Evolutionary conservation across 352 stramenopile genomes (phyloP).

Genomic region (Blastocystis sp.): DNA sequence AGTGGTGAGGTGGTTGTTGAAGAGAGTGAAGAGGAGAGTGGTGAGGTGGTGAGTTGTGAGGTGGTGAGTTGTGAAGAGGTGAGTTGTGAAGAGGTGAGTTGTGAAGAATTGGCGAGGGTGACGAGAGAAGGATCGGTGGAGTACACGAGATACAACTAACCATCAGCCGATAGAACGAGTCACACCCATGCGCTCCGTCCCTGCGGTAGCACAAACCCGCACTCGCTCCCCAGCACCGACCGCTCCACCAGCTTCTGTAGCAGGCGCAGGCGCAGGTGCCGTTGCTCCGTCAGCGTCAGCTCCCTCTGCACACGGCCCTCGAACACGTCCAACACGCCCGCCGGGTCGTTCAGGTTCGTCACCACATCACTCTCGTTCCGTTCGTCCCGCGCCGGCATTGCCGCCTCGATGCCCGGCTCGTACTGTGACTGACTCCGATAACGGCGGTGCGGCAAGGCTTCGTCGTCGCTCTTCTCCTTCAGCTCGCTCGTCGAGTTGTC

Average conservation of each 20-base stretch:
- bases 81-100: too few species aligned
- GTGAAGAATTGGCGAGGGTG: too few species aligned
- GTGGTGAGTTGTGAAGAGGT: too few species aligned
- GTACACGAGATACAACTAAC: not conserved
- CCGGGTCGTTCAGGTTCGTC: not conserved
- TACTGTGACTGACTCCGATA: not conserved
- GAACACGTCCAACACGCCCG: not conserved
- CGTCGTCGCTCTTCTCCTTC: not conserved
- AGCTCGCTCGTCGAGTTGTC: not conserved
- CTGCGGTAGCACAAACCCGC: not conserved
- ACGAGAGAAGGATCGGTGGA: not conserved
- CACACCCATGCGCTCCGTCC: not conserved
- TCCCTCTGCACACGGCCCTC: not conserved
- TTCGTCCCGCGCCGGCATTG: not conserved
- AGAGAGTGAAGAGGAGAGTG: too few species aligned
- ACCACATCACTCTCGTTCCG: not conserved
- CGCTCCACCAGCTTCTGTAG: not conserved
- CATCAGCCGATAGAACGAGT: not conserved
- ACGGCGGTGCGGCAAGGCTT: not conserved
- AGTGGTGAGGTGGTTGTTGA: too few species aligned
- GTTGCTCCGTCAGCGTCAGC: not conserved
- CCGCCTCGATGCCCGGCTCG: not conserved
- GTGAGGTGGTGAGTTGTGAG: too few species aligned
- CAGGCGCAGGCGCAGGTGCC: not conserved
- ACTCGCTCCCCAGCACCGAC: not conserved